A percentile compares a stretch with the other conserved stretches of the same genome.
Evolutionary conservation across 192 early-diverging fungal genomes (phyloP).

Genomic region (Helicostylum pulchrum): DNA sequence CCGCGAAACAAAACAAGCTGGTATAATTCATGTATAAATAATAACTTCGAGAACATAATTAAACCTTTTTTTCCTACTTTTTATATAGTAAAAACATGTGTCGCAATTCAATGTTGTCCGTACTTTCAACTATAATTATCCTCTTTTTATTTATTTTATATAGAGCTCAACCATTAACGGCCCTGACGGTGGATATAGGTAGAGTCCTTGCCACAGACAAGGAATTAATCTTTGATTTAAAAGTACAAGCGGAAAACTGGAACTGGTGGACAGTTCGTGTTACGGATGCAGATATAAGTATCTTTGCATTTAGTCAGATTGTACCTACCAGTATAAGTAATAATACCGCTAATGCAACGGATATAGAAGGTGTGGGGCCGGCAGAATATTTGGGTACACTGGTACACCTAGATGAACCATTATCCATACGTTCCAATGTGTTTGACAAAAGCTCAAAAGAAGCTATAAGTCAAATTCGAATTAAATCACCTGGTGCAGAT

Average conservation of each 20-base stretch:
- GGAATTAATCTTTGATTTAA: slow-evolving; percentile 65
- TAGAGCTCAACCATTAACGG: slow-evolving; percentile 18
- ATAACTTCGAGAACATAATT: background rate
- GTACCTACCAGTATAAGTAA: slow-evolving; percentile 12
- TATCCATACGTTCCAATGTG: slow-evolving; percentile 17
- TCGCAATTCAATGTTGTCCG: background rate
- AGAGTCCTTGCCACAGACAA: slow-evolving; percentile 65
- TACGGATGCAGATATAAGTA: slow-evolving; percentile 52
- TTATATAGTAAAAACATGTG: background rate
- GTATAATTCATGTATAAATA: slow-evolving; percentile 8
- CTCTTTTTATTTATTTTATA: slow-evolving; percentile 13
- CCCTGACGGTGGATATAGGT: slow-evolving; percentile 41
- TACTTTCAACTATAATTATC: background rate
- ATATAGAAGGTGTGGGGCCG: slow-evolving; percentile 21
- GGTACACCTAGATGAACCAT: slow-evolving; percentile 33
- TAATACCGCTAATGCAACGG: background rate
- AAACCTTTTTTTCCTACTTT: background rate
- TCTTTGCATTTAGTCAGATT: slow-evolving; percentile 56
- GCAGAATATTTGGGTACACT: slow-evolving; percentile 37
- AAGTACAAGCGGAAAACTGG: slow-evolving; percentile 53
- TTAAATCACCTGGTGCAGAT: slow-evolving; percentile 37
- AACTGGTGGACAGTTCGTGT: slow-evolving; percentile 59
- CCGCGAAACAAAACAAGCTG: slow-evolving; percentile 9
- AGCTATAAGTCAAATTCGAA: slow-evolving; percentile 24
- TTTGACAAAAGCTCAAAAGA: slow-evolving; percentile 1